phyloP scores from a whole-genome alignment of 495 filamentous ascomycete genomes.

The Usnea hakonensis region DNA sequence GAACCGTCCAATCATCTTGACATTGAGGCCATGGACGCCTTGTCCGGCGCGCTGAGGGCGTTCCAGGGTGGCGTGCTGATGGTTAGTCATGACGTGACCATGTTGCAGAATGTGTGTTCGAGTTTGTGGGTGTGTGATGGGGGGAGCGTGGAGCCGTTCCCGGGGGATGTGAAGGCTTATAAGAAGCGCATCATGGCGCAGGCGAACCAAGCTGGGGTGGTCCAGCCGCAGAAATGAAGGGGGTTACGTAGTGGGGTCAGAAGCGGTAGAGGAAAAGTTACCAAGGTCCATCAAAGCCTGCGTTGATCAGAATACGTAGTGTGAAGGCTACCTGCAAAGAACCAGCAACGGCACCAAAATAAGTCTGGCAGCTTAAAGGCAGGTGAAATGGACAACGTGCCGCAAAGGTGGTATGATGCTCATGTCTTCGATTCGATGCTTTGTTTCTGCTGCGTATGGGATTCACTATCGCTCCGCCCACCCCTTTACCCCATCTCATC shows the following conservation, averaged over 20 bases:
- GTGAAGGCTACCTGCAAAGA: too few relatives aligned
- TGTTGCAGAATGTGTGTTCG: slow-evolving; percentile 91
- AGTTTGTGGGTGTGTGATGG: slow-evolving; percentile 95
- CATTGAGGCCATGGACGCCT: slow-evolving; percentile 98
- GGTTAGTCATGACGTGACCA: slow-evolving; percentile 98
- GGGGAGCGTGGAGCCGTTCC: slow-evolving; percentile 94
- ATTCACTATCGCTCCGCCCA: too few relatives aligned
- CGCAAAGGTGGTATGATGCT: too few relatives aligned
- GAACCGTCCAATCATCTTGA: slow-evolving; percentile 98
- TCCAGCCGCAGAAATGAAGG: slow-evolving; percentile 33
- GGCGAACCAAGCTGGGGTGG: slow-evolving; percentile 75
- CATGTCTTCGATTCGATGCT: too few relatives aligned
- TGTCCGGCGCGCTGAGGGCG: slow-evolving; percentile 69
- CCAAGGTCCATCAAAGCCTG: too few relatives aligned
- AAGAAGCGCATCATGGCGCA: slow-evolving; percentile 93
- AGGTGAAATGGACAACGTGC: too few relatives aligned
- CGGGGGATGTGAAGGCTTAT: slow-evolving; percentile 90
- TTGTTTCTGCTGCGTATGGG: too few relatives aligned
- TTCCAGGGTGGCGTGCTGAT: slow-evolving; percentile 96
- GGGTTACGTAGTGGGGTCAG: neutral
- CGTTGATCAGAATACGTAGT: too few relatives aligned
- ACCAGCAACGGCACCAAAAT: neutral
- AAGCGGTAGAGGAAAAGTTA: too few relatives aligned
- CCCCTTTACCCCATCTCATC: neutral
- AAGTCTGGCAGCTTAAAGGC: neutral